Evolutionary conservation across 2,329 filamentous ascomycete genomes (phyloP), one percentile per base, ranked within the genome.

Genomic region (Aspergillus sp.): DNA sequence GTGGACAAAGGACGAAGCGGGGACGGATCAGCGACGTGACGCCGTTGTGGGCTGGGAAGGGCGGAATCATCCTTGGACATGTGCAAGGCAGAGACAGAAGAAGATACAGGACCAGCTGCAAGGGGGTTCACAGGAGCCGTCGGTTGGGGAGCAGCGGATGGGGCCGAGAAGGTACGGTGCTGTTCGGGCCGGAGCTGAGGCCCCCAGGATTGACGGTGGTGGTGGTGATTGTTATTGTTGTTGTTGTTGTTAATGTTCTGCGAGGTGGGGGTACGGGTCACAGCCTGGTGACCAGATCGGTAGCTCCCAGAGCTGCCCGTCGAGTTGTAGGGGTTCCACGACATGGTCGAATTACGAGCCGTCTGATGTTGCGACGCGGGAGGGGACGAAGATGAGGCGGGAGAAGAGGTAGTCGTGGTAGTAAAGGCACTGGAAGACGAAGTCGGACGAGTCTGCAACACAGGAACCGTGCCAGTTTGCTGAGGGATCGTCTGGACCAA

Each of bases 401-500:
- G 52, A 8, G 61, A 57, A 29, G 63, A 54, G 45, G 60, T 6
- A 9, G 30, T 5, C 5, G 30, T 6, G 30, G 30, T 5, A 32
- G 30, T 32, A 50, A 83, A 80, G 57, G 78, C 78, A 60, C 76
- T 78, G 47, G 79, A 78, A 38, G 80, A 76, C 50, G 85, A 83
- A 46, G 77, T 76, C 52, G 83, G 80, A 65, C 83, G 80, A 58
- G 83, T 79, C 67, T 88, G 85, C 61, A 90, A 81, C 78, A 89
- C 85, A 54, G 83, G 83, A 60, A 82, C 77, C 57, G 85, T 82
- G 68, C 77, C 76, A 62, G 82, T 81, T 70, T 88, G 84, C 72
- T 87, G 83, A 61, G 86, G 80, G 65, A 86, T 86, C 52, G 84
- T 81, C 73, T 91, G 87, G 63, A 90, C 84, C 75, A 91, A 77